Evolutionary conservation across 805 yeast genomes (phyloP).

Genomic region (Candida endomychidarum): DNA sequence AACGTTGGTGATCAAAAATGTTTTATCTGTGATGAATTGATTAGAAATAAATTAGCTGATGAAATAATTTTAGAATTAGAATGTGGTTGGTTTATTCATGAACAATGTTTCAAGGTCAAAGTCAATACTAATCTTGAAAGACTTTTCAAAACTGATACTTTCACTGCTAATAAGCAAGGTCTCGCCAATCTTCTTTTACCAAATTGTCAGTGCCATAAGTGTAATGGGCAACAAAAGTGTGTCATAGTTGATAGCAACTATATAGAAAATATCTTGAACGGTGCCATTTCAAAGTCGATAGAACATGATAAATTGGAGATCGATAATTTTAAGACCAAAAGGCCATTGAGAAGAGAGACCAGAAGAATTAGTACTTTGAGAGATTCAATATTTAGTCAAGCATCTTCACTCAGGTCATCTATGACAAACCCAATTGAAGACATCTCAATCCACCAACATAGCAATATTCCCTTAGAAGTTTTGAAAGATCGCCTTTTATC

Average conservation of each 20-base stretch:
- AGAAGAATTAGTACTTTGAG: slow-evolving; percentile 5
- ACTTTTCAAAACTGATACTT: slow-evolving; percentile 2
- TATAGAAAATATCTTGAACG: slow-evolving; percentile 4
- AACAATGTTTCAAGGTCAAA: slow-evolving; percentile 49
- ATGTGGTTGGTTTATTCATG: slow-evolving; percentile 60
- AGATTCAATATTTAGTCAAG: slow-evolving; percentile 9
- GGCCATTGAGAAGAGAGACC: background rate
- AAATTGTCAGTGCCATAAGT: slow-evolving; percentile 11
- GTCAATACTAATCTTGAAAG: slow-evolving; percentile 8
- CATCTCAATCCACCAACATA: slow-evolving; percentile 19
- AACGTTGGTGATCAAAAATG: slow-evolving; percentile 25
- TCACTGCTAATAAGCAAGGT: slow-evolving; percentile 10
- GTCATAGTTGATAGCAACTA: background rate
- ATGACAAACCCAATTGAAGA: slow-evolving; percentile 11
- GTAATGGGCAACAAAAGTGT: slow-evolving; percentile 6
- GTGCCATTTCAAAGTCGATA: slow-evolving; percentile 13
- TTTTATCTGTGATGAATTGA: slow-evolving; percentile 53
- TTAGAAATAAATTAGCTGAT: slow-evolving; percentile 43
- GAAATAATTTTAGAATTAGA: slow-evolving; percentile 48
- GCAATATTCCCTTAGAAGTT: slow-evolving; percentile 23
- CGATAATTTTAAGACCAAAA: background rate
- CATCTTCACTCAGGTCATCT: slow-evolving; percentile 16
- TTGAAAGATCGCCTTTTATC: slow-evolving; percentile 30
- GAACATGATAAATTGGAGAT: slow-evolving; percentile 12
- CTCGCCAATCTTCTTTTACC: slow-evolving; percentile 12